These are phyloP conservation scores for Aspergillus neoniger DNA, from an alignment of 2,329 filamentous ascomycete species.

Conservation along the genomic window DNA sequence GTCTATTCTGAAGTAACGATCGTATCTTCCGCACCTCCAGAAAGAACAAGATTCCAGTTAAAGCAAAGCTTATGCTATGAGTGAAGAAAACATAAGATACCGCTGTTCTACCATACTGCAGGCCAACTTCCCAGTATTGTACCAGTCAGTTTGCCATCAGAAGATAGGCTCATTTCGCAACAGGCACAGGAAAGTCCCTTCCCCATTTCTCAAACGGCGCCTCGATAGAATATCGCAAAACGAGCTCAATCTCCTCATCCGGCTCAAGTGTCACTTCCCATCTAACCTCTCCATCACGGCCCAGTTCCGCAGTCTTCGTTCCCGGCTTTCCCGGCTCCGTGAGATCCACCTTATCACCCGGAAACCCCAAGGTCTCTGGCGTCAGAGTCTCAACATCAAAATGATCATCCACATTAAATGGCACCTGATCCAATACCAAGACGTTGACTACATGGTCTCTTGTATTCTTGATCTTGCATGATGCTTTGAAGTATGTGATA, in stretches of 20 bases:
- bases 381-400: conserved; percentile 31
- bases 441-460: conserved; percentile 31
- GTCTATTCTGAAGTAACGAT: too few species aligned
- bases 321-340: conserved; percentile 49
- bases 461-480: conserved; percentile 35
- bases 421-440: conserved; percentile 36
- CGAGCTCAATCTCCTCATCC: conserved; percentile 59
- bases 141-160: too few species aligned
- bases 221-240: conserved; percentile 63
- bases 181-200: background rate
- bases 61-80: too few species aligned
- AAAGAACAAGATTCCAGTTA: too few species aligned
- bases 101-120: too few species aligned
- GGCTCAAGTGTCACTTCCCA: conserved; percentile 63
- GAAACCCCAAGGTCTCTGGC: conserved; percentile 30
- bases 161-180: too few species aligned
- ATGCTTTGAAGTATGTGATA: too few species aligned
- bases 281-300: conserved; percentile 59
- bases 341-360: conserved; percentile 22
- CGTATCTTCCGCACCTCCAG: too few species aligned
- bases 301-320: conserved; percentile 54
- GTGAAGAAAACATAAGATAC: too few species aligned
- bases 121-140: too few species aligned
- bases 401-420: conserved; percentile 35
- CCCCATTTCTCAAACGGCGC: conserved; percentile 47